phyloP scores from a whole-genome alignment of 495 filamentous ascomycete species.

The Xeromyces bisporus region DNA sequence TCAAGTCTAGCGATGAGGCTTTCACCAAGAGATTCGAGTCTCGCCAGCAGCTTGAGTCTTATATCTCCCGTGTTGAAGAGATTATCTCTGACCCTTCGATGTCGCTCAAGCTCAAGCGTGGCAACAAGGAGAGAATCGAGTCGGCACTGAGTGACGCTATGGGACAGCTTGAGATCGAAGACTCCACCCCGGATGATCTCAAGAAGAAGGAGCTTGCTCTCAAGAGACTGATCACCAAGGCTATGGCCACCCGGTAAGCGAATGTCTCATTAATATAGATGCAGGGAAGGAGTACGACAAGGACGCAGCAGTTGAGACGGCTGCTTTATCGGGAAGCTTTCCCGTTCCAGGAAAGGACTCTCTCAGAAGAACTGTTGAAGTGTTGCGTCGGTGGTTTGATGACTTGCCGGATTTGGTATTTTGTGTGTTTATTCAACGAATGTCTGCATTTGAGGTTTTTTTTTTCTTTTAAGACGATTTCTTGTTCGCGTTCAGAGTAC shows the following conservation, averaged over 20 bases:
- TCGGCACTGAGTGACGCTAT: slow-evolving; percentile 74
- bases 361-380: too few relatives aligned
- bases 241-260: slow-evolving; percentile 72
- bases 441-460: too few relatives aligned
- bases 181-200: slow-evolving; percentile 80
- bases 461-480: too few relatives aligned
- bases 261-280: slow-evolving; percentile 1
- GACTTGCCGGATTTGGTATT: too few relatives aligned
- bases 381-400: too few relatives aligned
- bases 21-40: slow-evolving; percentile 99
- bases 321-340: too few relatives aligned
- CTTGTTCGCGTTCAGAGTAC: too few relatives aligned
- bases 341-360: too few relatives aligned
- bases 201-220: slow-evolving; percentile 99
- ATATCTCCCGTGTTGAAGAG: slow-evolving; percentile 97
- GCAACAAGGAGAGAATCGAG: slow-evolving; percentile 99
- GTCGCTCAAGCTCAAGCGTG: slow-evolving; percentile 94
- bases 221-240: slow-evolving; percentile 96
- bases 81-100: slow-evolving; percentile 92
- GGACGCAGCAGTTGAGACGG: too few relatives aligned
- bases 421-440: too few relatives aligned
- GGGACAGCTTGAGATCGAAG: slow-evolving; percentile 73
- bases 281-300: too few relatives aligned
- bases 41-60: slow-evolving; percentile 95
- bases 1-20: slow-evolving; percentile 93